Conservation (phyloP, 768 basidiomycete species). For the Panellus pusillus region DNA sequence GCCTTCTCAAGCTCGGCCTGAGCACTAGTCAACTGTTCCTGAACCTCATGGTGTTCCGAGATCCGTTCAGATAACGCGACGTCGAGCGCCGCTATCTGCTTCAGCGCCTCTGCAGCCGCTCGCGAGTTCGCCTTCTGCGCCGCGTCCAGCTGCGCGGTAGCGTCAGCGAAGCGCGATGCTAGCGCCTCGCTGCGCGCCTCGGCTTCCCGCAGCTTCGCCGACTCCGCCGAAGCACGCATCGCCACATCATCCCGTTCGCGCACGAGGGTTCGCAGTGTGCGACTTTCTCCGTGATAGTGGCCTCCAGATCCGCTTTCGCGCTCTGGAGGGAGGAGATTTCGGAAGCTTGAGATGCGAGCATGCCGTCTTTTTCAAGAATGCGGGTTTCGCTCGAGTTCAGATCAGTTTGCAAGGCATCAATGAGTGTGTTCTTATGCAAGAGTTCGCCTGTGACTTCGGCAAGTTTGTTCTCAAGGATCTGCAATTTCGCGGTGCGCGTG, state of each 20-base stretch:
- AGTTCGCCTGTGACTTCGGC: slow-evolving; percentile 24
- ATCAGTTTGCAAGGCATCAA: slow-evolving; percentile 24
- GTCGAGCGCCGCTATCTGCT: slow-evolving; percentile 10
- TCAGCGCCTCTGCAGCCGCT: slow-evolving; percentile 3
- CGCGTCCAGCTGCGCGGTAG: not conserved
- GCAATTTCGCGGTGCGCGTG: slow-evolving; percentile 16
- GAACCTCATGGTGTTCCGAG: not conserved
- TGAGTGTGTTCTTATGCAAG: slow-evolving; percentile 26
- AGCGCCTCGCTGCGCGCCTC: not conserved
- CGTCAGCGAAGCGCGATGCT: not conserved
- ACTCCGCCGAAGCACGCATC: not conserved
- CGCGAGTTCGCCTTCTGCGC: not conserved
- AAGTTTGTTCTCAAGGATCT: slow-evolving; percentile 23
- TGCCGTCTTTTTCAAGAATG: slow-evolving; percentile 13
- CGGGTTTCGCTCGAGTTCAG: slow-evolving; percentile 21
- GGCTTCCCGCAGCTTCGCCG: not conserved
- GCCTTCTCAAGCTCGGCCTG: not conserved
- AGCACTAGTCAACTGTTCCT: not conserved
- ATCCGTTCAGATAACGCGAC: slow-evolving; percentile 9
- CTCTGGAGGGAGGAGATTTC: slow-evolving; percentile 18
- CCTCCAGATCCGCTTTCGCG: slow-evolving; percentile 20
- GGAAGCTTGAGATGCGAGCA: slow-evolving; percentile 10
- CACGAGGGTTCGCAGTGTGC: slow-evolving; percentile 17
- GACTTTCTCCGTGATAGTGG: slow-evolving; percentile 12
- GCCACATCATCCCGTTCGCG: slow-evolving; percentile 15